phyloP scores from a whole-genome alignment of 2,329 filamentous ascomycete genomes.

The Trichoderma guizhouense region DNA sequence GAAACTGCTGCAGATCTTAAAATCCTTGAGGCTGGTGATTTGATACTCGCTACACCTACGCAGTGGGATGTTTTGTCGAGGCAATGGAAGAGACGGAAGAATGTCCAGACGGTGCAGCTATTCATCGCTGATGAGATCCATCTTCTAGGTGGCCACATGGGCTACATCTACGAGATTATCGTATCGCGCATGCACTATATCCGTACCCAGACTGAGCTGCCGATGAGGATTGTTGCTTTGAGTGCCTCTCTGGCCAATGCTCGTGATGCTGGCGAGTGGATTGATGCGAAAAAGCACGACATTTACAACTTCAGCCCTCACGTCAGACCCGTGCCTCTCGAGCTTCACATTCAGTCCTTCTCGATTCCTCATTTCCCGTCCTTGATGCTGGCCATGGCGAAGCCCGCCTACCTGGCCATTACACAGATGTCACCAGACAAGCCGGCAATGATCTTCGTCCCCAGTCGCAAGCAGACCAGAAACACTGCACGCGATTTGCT shows the following conservation, averaged over 20 bases:
- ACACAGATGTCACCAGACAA: constrained; percentile 84
- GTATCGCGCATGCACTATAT: constrained; percentile 99
- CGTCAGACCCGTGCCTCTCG: constrained; percentile 81
- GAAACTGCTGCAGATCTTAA: constrained; percentile 90
- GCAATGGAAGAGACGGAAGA: constrained; percentile 95
- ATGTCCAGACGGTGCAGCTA: constrained; percentile 82
- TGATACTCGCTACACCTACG: constrained; percentile 85
- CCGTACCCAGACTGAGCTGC: constrained; percentile 77
- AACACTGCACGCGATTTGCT: constrained; percentile 83
- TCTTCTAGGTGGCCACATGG: constrained; percentile 79
- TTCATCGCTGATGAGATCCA: constrained; percentile 96
- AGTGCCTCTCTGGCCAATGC: constrained; percentile 92
- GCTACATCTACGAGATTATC: constrained; percentile 91
- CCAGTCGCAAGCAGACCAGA: constrained; percentile 88
- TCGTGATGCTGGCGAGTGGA: constrained; percentile 93
- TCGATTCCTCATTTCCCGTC: constrained; percentile 96
- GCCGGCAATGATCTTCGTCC: constrained; percentile 87
- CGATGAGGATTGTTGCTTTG: constrained; percentile 82
- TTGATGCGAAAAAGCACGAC: constrained; percentile 94
- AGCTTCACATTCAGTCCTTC: constrained; percentile 93
- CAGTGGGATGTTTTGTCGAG: constrained; percentile 97
- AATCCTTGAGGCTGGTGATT: constrained; percentile 78
- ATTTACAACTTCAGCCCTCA: constrained; percentile 98
- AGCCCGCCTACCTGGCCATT: constrained; percentile 86
- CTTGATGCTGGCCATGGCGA: constrained; percentile 97